Base-by-base conservation (phyloP, 352 stramenopile species). In the Phytophthora pini region DNA sequence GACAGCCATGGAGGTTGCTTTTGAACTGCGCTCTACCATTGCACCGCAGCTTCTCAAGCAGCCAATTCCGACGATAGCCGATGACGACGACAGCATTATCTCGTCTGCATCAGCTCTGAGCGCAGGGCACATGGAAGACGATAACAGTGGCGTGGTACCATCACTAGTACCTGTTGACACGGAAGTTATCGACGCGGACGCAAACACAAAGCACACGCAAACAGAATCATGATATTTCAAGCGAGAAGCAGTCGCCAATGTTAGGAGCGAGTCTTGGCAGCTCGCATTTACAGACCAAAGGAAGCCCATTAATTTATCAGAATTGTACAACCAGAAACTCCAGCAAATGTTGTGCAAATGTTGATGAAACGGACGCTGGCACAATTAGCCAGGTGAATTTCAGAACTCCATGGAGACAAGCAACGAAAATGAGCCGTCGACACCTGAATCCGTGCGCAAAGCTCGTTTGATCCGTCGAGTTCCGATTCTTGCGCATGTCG, bases 1-100 rank as follows among this genome's bases (percentile, higher is more conserved):
- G 6, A 93, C 80, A 3, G 86, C 84, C 15, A 84, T 90, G 74
- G 71, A 93, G 54, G 79, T 90, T 15, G 77, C 81, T 7, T 90
- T 84, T 50, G 79, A 84, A 44, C 56, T 93, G 38, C 82, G 84
- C 4, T 82, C 79, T 6, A 74, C 71, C 44, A 76, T 92, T 22
- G 75, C 73, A 15, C 79, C 79, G 11, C 46, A 82, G 51, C 50
- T 89, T 29, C 67, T 74, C 8, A 59, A 70, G 24, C 70, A 75
- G 22, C 61, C 47, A 38, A 54, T 67, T n/a, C 43, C 48, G 15
- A 56, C 54, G 22, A 41, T 54, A n/a, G 46, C 40, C 15, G 56
- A 52, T 48, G 56, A 51, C 32, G 49, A 43, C 27, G 58, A n/a
- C 38, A 74, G 32, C 34, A 64, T 63, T 32, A 36, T 63, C 12